Base-by-base conservation (phyloP, 768 basidiomycete species). In the Naganishia kalamii region DNA sequence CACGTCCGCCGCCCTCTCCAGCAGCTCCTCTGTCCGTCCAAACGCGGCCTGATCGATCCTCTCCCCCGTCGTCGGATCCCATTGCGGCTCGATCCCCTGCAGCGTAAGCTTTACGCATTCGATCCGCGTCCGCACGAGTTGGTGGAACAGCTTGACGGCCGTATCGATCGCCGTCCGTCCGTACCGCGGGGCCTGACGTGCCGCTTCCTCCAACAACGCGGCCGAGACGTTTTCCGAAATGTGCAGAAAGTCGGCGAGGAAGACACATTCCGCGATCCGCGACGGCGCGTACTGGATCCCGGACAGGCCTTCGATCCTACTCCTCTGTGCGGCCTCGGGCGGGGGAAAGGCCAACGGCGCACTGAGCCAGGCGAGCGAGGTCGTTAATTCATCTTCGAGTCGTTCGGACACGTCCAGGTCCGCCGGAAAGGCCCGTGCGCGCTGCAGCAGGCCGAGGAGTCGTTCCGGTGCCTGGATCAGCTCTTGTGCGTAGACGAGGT, bases 231-330 rank as follows among this genome's bases (percentile, higher is more conserved):
- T n/a, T 60, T 68, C 66, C 19, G 62, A 64, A 10, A 68, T 37
- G 29, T 63, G 62, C 40, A 68, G 62, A 46, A 63, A 68, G 35
- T 59, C 54, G 33, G 66, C 63, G 5, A 64, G 50, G 44, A 64
- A 64, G 4, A 15, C 57, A 27, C 37, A 52, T 32, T 54, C 50
- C 25, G 3, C 50, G 41, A 64, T 40, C 1, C 50, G 63, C n/a
- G 48, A 33, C 8, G 44, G 48, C n/a, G 40, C 37, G 46, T 50
- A 51, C 40, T 41, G 40, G n/a, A 44, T 13, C 19, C 30, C 51
- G 41, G 49, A 40, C n/a, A 43, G 29, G 44, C 50, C 30, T 23
- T 64, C 23, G 50, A 64, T 64, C 50, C 41, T 64, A 25, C 27
- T 51, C 40, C 63, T 54, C 11, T 43, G 40, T 13, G 37, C 63